Evolutionary conservation across 2,329 filamentous ascomycete species (phyloP), one percentile per base, ranked within the genome.

Genomic region (Sclerotinia nivalis): DNA sequence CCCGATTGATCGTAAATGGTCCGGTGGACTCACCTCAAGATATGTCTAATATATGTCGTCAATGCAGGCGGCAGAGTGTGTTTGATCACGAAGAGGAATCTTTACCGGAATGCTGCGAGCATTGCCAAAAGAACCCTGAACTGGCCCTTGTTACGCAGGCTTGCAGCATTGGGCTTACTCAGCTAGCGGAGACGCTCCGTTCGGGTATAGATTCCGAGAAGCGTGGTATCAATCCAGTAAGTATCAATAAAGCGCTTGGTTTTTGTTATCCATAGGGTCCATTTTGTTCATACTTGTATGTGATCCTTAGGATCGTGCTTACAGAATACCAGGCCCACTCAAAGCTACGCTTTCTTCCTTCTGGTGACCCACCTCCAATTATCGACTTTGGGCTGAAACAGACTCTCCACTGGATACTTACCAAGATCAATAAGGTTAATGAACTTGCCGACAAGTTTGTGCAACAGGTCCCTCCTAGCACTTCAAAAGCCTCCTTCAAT

Each of bases 391-490:
- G 76, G 62, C 60, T 78, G 43, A 77, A 73, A 70, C 70, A 72
- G 62, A 77, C 74, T 13, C 69, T 78, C 69, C 66, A 73, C 59
- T 76, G 76, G 75, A 66, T 78, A 28, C 66, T 78, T n/a, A 72
- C 71, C 60, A 76, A 72, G 43, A 73, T 78, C 56, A 69, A 76
- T 70, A 72, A 75, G 45, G 74, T 76, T 47, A 78, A 77, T 71
- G 71, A 73, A 37, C 71, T 78, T 50, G 75, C 76, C 54, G 74
- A 78, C 60, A 74, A 73, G 54, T 69, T 77, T 20, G 73, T 78
- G 6, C 72, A 76, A 54, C 64, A 75, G 69, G 71, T 71, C 64
- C 73, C 76, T 37, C 45, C 70, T 37, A 61, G 56, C 20, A n/a
- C 49, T 37, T 66, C 54, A 34, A 73, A 69, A 45, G 55, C 45